phyloP scores from a whole-genome alignment of 2,329 filamentous ascomycete species.

The Chlorencoelia australis region DNA sequence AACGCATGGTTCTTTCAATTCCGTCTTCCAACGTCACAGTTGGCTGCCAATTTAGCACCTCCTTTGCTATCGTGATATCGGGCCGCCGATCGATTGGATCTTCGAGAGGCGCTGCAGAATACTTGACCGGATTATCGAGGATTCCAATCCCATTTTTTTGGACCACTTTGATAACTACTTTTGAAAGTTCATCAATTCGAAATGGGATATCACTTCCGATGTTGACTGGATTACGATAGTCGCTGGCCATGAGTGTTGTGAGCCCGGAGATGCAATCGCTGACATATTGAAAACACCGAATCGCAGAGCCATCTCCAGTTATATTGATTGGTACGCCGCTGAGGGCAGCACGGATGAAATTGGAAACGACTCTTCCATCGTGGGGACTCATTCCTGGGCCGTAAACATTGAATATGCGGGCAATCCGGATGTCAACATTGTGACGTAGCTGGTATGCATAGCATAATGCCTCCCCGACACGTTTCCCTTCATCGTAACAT shows the following conservation, averaged over 20 bases:
- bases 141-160: neutral
- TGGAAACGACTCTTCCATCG: conserved; percentile 3
- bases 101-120: neutral
- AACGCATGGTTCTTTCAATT: conserved; percentile 1
- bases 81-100: conserved; percentile 2
- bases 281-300: conserved; percentile 2
- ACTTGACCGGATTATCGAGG: neutral
- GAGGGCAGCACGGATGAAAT: conserved; percentile 1
- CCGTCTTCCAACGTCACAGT: conserved; percentile 1
- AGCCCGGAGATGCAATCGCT: conserved; percentile 1
- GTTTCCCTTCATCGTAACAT: conserved; percentile 6
- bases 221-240: conserved; percentile 1
- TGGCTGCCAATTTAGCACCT: conserved; percentile 1
- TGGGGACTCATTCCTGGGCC: neutral
- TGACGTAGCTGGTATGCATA: conserved; percentile 2
- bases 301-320: conserved; percentile 3
- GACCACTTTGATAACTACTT: neutral
- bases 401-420: conserved; percentile 4
- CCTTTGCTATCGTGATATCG: conserved; percentile 1
- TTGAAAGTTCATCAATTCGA: neutral
- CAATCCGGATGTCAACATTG: conserved; percentile 1
- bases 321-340: conserved; percentile 1
- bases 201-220: neutral
- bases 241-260: neutral
- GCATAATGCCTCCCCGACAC: conserved; percentile 1